A percentile compares a stretch with the other conserved stretches of the same genome.
Conservation (phyloP, 441 rosid genomes). For the Arabidopsis lyrata region DNA sequence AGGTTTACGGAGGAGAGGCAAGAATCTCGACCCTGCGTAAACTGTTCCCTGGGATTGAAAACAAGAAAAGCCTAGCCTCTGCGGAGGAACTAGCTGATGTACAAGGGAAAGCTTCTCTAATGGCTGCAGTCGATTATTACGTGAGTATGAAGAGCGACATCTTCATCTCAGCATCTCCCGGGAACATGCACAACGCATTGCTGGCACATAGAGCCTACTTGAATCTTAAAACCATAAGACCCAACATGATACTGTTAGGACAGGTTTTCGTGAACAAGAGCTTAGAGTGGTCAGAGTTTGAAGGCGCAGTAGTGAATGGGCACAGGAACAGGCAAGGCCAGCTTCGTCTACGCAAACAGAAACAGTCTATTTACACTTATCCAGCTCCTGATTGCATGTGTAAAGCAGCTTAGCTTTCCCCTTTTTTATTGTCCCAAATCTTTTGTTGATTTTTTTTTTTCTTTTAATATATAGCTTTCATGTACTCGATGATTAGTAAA, state of each 20-base stretch:
- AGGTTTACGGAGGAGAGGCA: slow-evolving; percentile 82
- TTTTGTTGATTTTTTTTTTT: too few relatives aligned
- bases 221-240: slow-evolving; percentile 74
- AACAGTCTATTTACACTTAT: slow-evolving; percentile 75
- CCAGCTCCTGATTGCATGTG: slow-evolving; percentile 82
- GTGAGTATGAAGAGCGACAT: slow-evolving; percentile 73
- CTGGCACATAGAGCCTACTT: slow-evolving; percentile 65
- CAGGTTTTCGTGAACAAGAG: slow-evolving; percentile 64
- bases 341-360: slow-evolving; percentile 59
- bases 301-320: slow-evolving; percentile 53
- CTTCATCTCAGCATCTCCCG: slow-evolving; percentile 83
- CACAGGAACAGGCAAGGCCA: slow-evolving; percentile 76
- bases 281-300: slow-evolving; percentile 68
- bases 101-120: slow-evolving; percentile 66
- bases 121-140: slow-evolving; percentile 74
- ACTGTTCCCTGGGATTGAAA: slow-evolving; percentile 70
- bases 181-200: slow-evolving; percentile 82
- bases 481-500: too few relatives aligned
- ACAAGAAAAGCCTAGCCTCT: slow-evolving; percentile 71
- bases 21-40: slow-evolving; percentile 64
- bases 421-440: too few relatives aligned
- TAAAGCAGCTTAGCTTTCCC: slow-evolving; percentile 35
- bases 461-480: too few relatives aligned
- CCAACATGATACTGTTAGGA: slow-evolving; percentile 68
- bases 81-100: slow-evolving; percentile 53